A percentile compares a stretch with the other conserved stretches of the same genome.
phyloP scores from a whole-genome alignment of 352 stramenopile genomes.

The Phytophthora citrophthora region DNA sequence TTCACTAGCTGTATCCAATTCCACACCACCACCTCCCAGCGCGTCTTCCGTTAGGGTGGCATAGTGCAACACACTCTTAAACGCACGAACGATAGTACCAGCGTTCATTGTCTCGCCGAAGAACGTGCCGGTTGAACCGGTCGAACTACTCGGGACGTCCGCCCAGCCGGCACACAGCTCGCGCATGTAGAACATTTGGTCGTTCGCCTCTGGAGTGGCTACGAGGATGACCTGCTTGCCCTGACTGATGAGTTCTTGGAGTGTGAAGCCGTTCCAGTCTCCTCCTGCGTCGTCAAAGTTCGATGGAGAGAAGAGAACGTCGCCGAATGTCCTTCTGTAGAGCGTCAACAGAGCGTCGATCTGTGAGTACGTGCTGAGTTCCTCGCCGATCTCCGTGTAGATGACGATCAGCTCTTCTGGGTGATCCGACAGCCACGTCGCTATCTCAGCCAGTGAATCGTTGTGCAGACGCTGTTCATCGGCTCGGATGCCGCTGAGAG shows the following conservation, averaged over 20 bases:
- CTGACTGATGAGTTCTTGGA: slow-evolving; percentile 48
- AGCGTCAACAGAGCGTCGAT: slow-evolving; percentile 52
- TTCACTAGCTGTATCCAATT: slow-evolving; percentile 28
- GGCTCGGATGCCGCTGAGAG: slow-evolving; percentile 73
- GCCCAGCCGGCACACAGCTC: slow-evolving; percentile 53
- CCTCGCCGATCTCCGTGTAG: slow-evolving; percentile 64
- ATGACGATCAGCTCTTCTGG: slow-evolving; percentile 56
- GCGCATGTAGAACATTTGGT: slow-evolving; percentile 63
- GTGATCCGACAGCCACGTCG: slow-evolving; percentile 56
- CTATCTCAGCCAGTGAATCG: slow-evolving; percentile 61
- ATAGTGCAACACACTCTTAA: slow-evolving; percentile 58
- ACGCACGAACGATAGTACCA: slow-evolving; percentile 55
- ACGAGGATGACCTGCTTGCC: slow-evolving; percentile 67
- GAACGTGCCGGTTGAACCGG: slow-evolving; percentile 34
- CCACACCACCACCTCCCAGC: slow-evolving; percentile 23
- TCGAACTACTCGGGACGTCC: slow-evolving; percentile 41
- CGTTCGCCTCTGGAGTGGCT: slow-evolving; percentile 49
- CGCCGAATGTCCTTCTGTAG: slow-evolving; percentile 54
- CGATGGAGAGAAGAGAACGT: slow-evolving; percentile 55
- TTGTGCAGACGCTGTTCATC: slow-evolving; percentile 61
- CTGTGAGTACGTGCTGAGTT: slow-evolving; percentile 51
- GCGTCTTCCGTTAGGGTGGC: slow-evolving; percentile 49
- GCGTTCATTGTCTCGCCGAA: slow-evolving; percentile 51
- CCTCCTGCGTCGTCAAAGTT: slow-evolving; percentile 45
- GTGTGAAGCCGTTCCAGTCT: slow-evolving; percentile 55